Percentiles rank a stretch among this genome's conserved stretches.
Conservation (phyloP, 352 stramenopile species). For the Phytopythium mirpurense region DNA sequence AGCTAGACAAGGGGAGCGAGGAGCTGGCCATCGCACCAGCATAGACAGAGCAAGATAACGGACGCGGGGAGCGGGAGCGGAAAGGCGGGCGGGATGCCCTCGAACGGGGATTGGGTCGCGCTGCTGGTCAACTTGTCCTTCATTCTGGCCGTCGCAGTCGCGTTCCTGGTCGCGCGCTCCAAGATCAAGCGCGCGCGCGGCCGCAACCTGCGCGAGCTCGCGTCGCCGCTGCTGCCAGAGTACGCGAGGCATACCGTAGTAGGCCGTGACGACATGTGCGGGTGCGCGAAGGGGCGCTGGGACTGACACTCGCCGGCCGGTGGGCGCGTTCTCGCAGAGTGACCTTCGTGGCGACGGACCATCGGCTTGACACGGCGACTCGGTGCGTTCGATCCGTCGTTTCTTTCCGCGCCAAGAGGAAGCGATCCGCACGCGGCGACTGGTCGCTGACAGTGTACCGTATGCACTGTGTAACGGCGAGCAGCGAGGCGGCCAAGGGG, state of each 20-base stretch:
- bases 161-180: slow-evolving; percentile 44
- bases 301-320: not conserved
- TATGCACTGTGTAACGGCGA: not conserved
- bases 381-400: slow-evolving; percentile 8
- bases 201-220: slow-evolving; percentile 39
- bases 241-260: no score
- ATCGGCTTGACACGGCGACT: slow-evolving; percentile 47
- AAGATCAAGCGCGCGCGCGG: slow-evolving; percentile 39
- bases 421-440: not conserved
- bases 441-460: not conserved
- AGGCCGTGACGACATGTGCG: no score
- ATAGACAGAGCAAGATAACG: not conserved
- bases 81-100: slow-evolving; percentile 16
- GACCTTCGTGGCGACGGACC: slow-evolving; percentile 14
- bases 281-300: no score
- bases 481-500: slow-evolving; percentile 40
- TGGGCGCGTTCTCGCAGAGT: not conserved
- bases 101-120: slow-evolving; percentile 18
- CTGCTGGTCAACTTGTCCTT: slow-evolving; percentile 39
- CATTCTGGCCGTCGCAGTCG: slow-evolving; percentile 30
- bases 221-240: slow-evolving; percentile 43
- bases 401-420: no score
- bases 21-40: not conserved
- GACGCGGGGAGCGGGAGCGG: not conserved
- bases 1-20: not conserved